Base-by-base conservation (phyloP, 495 filamentous ascomycete species). In the Sporormia fimetaria region DNA sequence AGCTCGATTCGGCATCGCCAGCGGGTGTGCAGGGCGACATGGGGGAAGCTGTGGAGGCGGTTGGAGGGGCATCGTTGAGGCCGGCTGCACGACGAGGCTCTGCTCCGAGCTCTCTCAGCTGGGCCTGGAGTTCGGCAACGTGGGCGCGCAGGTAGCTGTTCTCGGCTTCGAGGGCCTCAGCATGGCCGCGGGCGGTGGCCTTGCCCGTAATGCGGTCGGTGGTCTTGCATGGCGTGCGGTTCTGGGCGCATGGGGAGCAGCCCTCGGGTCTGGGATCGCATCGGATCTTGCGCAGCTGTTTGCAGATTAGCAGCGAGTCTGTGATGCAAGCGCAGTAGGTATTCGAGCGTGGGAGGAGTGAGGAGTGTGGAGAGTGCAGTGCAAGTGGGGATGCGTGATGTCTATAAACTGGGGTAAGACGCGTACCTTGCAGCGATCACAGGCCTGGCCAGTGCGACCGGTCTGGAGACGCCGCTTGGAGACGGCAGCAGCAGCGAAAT, bases 391-490 rank as follows among this genome's bases (percentile, higher is more conserved):
- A 33, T 37, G 20, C 33, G 38, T 33, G n/a, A 27, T n/a, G n/a
- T n/a, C n/a, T n/a, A n/a, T n/a, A n/a, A n/a, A n/a, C n/a, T n/a
- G n/a, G n/a, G n/a, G n/a, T n/a, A n/a, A n/a, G n/a, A n/a, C n/a
- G n/a, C 70, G 42, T 64, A 87, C 85, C 70, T 86, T 86, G 68
- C 87, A 94, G 34, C 87, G 71, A 55, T 94, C 87, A 68, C 87
- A 94, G 3, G 87, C 87, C 58, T 90, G 85, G 3, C 83, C 81
- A 0, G 82, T 90, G 12, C 84, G 70, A 14, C 71, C 76, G 35
- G 76, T 78, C 14, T 68, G 70, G 44, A 68, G 67, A 34, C 78
- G 60, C 53, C 73, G 73, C 60, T 70, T 76, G 64, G 73, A 75
- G 24, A 84, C 76, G 32, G 71, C n/a, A n/a, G n/a, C n/a, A n/a